Base-by-base conservation (phyloP, 208 protist genomes). In the Wallacemonas collosoma region DNA sequence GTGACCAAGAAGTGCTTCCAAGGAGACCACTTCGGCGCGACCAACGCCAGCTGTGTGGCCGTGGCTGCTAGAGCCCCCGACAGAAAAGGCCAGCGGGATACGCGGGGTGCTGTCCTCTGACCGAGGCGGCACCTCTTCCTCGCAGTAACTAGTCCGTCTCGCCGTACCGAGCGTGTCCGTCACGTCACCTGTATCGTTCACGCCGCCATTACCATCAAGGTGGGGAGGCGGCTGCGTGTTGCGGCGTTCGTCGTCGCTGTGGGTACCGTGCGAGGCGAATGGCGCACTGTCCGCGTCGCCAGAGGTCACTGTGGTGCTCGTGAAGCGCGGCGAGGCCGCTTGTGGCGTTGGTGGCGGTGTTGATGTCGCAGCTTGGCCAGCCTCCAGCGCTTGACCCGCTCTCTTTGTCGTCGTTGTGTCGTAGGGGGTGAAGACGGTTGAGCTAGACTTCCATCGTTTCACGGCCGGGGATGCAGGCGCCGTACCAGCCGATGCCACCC, bases 371-470 rank as follows among this genome's bases (percentile, higher is more conserved):
- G 26, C 26, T 26, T 26, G 26, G 26, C 26, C 26, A 26, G 26
- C 26, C 26, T 26, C 26, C 26, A 26, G 26, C 26, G 26, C 26
- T 26, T 26, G 26, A 26, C 26, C 45, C 45, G 45, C 12, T 12
- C 8, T 50, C 45, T 6, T 50, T 50, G 64, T 35, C 6, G 64
- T n/a, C 3, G 64, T 57, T 5, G 64, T 58, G 64, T 45, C 47
- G 38, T 69, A 58, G 9, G 51, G 64, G 15, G 50, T 58, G 45
- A 69, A 58, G 14, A 55, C 35, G 6, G 50, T 58, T 26, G 64
- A 58, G 64, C 40, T 69, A 8, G 51, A 41, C 64, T 12, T 40
- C 45, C 51, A 58, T 14, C 51, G 35, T 15, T 14, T 58, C 36
- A 38, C 3, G 6, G 64, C 11, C 15, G 64, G 6, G 14, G 64